phyloP scores from a whole-genome alignment of 2,329 filamentous ascomycete genomes.

The Macrophomina tecta region DNA sequence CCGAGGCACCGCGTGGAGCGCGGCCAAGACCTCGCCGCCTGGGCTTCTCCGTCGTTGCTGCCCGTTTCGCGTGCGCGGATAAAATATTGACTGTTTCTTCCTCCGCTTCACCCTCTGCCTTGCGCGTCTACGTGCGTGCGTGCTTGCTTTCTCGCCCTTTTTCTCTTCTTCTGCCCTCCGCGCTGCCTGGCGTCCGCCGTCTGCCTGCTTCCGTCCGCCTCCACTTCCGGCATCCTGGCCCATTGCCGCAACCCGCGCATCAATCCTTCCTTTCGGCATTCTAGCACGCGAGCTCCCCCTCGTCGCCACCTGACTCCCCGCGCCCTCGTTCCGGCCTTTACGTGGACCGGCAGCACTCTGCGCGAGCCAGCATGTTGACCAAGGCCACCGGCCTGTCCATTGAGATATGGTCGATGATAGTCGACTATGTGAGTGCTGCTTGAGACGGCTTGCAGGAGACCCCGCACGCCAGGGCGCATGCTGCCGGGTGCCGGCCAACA shows the following conservation, averaged over 20 bases:
- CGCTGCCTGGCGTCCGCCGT: not conserved
- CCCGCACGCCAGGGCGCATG: slow-evolving; percentile 29
- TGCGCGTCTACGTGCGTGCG: not conserved
- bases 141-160: not conserved
- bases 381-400: slow-evolving; percentile 45
- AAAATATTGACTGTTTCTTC: slow-evolving; percentile 19
- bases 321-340: not conserved
- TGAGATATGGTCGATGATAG: slow-evolving; percentile 36
- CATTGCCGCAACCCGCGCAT: not conserved
- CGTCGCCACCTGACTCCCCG: not conserved
- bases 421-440: slow-evolving; percentile 26
- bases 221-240: not conserved
- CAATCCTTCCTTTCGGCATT: not conserved
- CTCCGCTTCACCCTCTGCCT: not conserved
- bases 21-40: slow-evolving; percentile 7
- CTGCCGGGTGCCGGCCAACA: slow-evolving; percentile 3
- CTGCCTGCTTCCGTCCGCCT: slow-evolving; percentile 2
- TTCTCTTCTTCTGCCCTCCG: not conserved
- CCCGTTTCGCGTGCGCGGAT: slow-evolving; percentile 21
- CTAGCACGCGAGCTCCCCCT: not conserved
- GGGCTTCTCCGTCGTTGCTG: slow-evolving; percentile 10
- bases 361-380: slow-evolving; percentile 37
- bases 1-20: not conserved
- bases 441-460: slow-evolving; percentile 25
- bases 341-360: not conserved